These are phyloP conservation scores for Pelargonium exstipulatum DNA, from an alignment of 441 rosid genomes.

Conservation along the genomic window DNA sequence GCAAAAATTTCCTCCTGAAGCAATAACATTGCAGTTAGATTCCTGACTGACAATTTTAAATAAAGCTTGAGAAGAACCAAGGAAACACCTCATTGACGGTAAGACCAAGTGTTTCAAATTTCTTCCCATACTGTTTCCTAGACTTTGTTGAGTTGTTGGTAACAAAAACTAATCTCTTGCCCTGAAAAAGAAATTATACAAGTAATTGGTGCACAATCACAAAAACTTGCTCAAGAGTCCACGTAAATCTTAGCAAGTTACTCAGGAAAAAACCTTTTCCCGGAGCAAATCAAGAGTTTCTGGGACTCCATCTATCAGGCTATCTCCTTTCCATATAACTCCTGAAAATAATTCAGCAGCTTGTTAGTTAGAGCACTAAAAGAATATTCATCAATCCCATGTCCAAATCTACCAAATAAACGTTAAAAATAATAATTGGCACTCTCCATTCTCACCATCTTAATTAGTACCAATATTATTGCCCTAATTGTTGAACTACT, in stretches of 20 bases:
- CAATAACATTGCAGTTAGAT: constrained; percentile 13
- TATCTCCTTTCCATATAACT: constrained; percentile 77
- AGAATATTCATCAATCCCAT: neutral
- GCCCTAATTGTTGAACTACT: neutral
- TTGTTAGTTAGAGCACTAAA: neutral
- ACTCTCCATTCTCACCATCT: neutral
- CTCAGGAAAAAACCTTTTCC: constrained; percentile 42
- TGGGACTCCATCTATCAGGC: constrained; percentile 66
- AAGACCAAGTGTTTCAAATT: constrained; percentile 70
- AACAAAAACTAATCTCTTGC: constrained; percentile 69
- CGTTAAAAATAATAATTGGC: neutral
- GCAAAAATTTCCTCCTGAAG: constrained; percentile 77
- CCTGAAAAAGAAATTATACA: constrained; percentile 28
- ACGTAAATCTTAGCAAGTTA: neutral
- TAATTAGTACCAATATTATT: neutral
- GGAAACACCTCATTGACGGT: constrained; percentile 51
- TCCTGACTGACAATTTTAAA: neutral
- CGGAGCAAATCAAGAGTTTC: constrained; percentile 76
- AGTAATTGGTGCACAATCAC: neutral
- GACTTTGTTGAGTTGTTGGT: constrained; percentile 79
- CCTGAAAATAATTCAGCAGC: constrained; percentile 31
- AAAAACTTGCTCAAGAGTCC: neutral
- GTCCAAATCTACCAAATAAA: neutral
- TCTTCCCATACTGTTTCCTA: constrained; percentile 73
- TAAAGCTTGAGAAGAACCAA: neutral